Conservation (phyloP, 1,139 yeast species). For the Geotrichum europaeum region DNA sequence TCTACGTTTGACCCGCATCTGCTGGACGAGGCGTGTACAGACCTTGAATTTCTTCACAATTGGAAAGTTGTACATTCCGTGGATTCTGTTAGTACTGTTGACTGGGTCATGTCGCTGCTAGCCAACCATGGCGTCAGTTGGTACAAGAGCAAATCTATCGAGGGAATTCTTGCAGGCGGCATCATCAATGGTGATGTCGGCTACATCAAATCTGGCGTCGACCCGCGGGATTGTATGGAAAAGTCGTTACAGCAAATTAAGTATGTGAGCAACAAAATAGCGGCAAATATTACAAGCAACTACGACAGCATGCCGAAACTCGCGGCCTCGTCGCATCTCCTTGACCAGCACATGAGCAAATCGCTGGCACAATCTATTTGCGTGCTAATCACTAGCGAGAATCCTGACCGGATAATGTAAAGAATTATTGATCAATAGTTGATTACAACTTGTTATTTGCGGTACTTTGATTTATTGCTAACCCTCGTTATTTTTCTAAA, state of each 20-base stretch:
- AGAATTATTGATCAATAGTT: neutral
- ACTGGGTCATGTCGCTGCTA: slow-evolving; percentile 25
- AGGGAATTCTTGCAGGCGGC: neutral
- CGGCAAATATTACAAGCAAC: slow-evolving; percentile 19
- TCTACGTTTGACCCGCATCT: neutral
- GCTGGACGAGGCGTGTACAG: slow-evolving; percentile 13
- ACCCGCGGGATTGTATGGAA: slow-evolving; percentile 37
- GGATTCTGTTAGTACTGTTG: slow-evolving; percentile 22
- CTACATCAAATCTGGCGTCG: slow-evolving; percentile 40
- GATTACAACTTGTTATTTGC: neutral
- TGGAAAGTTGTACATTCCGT: slow-evolving; percentile 23
- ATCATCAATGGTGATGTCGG: slow-evolving; percentile 37
- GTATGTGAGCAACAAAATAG: slow-evolving; percentile 39
- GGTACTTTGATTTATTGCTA: neutral
- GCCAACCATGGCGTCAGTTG: slow-evolving; percentile 24
- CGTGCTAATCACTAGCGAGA: slow-evolving; percentile 20
- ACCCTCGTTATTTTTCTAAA: neutral
- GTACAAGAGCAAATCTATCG: slow-evolving; percentile 16
- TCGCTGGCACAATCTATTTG: slow-evolving; percentile 22
- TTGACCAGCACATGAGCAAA: neutral
- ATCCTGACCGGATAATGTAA: slow-evolving; percentile 21
- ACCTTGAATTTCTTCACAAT: slow-evolving; percentile 20
- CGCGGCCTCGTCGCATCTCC: slow-evolving; percentile 7
- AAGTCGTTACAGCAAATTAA: slow-evolving; percentile 43
- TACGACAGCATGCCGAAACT: slow-evolving; percentile 23